Base-by-base conservation (phyloP, 2,329 filamentous ascomycete genomes). In the Lasiodiplodia hormozganensis region DNA sequence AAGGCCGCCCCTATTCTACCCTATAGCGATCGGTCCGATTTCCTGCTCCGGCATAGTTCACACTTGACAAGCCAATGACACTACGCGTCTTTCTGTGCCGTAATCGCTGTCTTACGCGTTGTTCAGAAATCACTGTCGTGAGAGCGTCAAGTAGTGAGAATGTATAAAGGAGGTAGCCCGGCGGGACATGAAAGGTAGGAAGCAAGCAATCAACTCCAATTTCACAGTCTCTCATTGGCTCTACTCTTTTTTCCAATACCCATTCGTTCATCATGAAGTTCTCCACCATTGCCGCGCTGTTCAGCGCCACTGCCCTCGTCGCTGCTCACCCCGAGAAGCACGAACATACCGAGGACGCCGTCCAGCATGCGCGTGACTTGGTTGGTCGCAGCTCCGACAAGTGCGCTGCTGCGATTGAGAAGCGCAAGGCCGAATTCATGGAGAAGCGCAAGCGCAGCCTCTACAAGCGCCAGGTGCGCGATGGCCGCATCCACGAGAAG, bases 281-380 rank as follows among this genome's bases (percentile, higher is more conserved):
- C 25, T 31, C 40, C 16, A 34, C 25, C 40, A 31, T 62, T n/a
- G 57, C 57, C 23, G 25, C 57, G 40, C 40, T 62, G 4, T 34
- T 62, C 23, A 62, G 57, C 57, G 57, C 57, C 38, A 47, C 57
- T 16, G 57, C 40, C 14, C 57, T 62, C 25, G 57, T 62, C 31
- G 36, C 57, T 28, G 60, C 47, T 18, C 60, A 65, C 47, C 60
- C 60, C 14, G 60, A 65, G 60, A 65, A 65, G 60, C 60, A 62
- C 16, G 52, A 65, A 28, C 60, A 62, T 40, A 36, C 16, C 40
- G n/a, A 52, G 2, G 47, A 52, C 5, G 10, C 40, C 2, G 14
- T 23, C 12, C 62, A 65, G 28, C 11, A 21, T 11, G 38, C 16
- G 28, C 47, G 53, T 14, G 47, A 65, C 14, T 31, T 53, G 11